phyloP scores from a whole-genome alignment of 2,329 filamentous ascomycete genomes.

The Alternaria panax region DNA sequence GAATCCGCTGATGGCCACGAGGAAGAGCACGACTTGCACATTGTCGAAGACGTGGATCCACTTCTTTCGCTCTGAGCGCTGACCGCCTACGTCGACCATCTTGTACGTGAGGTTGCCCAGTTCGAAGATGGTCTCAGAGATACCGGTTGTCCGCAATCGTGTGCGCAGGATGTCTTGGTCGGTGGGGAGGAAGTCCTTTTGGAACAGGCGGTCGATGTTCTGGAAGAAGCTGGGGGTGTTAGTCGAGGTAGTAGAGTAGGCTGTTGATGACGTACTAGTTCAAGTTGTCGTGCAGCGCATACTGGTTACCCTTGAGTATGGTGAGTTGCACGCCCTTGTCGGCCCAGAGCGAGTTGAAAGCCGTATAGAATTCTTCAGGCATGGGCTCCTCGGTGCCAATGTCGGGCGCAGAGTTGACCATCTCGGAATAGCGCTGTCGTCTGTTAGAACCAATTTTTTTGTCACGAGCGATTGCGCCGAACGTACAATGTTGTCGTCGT shows the following conservation, averaged over 20 bases:
- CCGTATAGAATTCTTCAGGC: slow-evolving; percentile 77
- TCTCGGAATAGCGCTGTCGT: slow-evolving; percentile 74
- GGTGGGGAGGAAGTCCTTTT: slow-evolving; percentile 81
- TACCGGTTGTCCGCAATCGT: slow-evolving; percentile 88
- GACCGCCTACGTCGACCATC: slow-evolving; percentile 95
- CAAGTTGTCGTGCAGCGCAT: slow-evolving; percentile 93
- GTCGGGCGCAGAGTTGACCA: slow-evolving; percentile 81
- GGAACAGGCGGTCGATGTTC: slow-evolving; percentile 68
- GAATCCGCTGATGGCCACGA: slow-evolving; percentile 95
- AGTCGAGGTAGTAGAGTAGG: slow-evolving; percentile 12
- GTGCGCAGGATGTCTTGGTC: slow-evolving; percentile 95
- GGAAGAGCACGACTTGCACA: slow-evolving; percentile 88
- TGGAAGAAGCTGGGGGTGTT: slow-evolving; percentile 73
- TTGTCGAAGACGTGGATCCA: slow-evolving; percentile 98
- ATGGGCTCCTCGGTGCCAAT: slow-evolving; percentile 83
- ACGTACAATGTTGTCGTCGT: slow-evolving; percentile 78
- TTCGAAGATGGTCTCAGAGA: slow-evolving; percentile 94
- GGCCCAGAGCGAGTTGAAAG: slow-evolving; percentile 83
- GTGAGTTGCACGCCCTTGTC: slow-evolving; percentile 84
- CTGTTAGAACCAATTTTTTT: slow-evolving; percentile 9
- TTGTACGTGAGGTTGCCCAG: slow-evolving; percentile 90
- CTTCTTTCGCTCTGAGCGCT: slow-evolving; percentile 93
- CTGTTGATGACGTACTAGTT: slow-evolving; percentile 73
- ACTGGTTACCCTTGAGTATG: slow-evolving; percentile 95
- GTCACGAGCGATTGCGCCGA: too few relatives aligned